Evolutionary conservation across 2,329 filamentous ascomycete genomes (phyloP), one percentile per base, ranked within the genome.

Genomic region (Xylaria sp.): DNA sequence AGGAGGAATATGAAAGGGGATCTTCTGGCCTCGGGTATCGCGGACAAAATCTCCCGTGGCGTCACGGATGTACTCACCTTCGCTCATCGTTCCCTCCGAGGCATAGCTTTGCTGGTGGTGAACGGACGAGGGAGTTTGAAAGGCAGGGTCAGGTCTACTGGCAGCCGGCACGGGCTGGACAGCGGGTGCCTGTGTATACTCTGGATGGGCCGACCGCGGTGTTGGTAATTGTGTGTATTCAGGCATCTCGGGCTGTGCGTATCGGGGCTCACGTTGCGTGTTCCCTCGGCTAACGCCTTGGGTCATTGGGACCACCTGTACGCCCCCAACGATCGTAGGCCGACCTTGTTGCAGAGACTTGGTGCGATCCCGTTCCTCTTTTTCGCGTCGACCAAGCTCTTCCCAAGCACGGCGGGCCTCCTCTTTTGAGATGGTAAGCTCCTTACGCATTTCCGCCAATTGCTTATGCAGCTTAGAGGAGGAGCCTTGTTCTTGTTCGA

Each of bases 341-440:
- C 93, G 88, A 6, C 95, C 95, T 66, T 91, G 90, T 71, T 95
- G 89, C 23, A 99, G 81, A n/a, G 92, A 93, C 28, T 87, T 84
- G 1, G 92, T 95, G 47, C 92, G 87, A 67, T 97, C 94, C 5
- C 94, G 88, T 77, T 97, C 94, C 77, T 96, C 92, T 73, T 97
- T 92, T 77, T 98, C 95, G 54, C 93, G 88, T 54, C 94, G 87
- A 23, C 95, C 95, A 1, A 99, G 86, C 77, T 98, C 95, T 79
- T 99, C 95, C 95, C 95, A 99, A 1, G 95, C 95, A 60, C 95
- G 87, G 37, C 94, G 88, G 8, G 95, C 94, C 77, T 99, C 95
- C 70, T 97, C 94, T 74, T 97, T 97, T 40, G 94, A 96, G 64
- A 99, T 99, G 71, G 91, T 87, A 40, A 98, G 83, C 78, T 99